Base-by-base conservation (phyloP, 192 early-diverging fungal genomes). In the Rhizophagus clarus region DNA sequence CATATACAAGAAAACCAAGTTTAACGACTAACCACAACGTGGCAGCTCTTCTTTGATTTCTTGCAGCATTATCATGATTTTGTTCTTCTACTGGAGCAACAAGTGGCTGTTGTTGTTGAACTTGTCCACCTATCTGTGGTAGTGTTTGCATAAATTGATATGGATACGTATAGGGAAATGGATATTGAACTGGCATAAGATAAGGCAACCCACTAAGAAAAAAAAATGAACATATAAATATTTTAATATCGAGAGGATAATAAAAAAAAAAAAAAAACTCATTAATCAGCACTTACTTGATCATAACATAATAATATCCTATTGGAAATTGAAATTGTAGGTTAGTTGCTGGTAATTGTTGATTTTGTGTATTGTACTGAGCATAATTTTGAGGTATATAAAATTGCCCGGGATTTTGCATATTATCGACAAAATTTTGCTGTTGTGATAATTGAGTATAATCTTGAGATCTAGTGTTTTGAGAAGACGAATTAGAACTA, bases 1-100 rank as follows among this genome's bases (percentile, higher is more conserved):
- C 77, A 72, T 88, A 92, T 32, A 93, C 72, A 20, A 88, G 71
- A 63, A 93, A 88, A 3, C 86, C 80, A 32, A 93, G 75, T 77
- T 93, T 93, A 77, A 91, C 61, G 56, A 89, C 80, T 29, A 93
- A 71, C 90, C 89, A 92, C 15, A 92, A 77, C 0, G 88, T 83
- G 1, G 86, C 79, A 4, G 82, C 82, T 77, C 88, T 81, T 9
- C 86, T 77, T 37, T 84, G 83, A 67, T 84, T 79, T 63, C 85
- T 49, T 29, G 80, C 83, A 1, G 64, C 80, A 29, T 60, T 72
- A 40, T 84, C 83, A 42, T 84, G 83, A 51, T 47, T 26, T 34
- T 24, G 56, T 15, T 74, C 72, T 64, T 26, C 61, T 34, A 61
- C 28, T 74, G 51, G 45, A 34, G 78, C 66, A 66, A 32, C 29